These are phyloP conservation scores for Bonia amplexicaulis DNA, from an alignment of 176 grass and related monocot genomes.

Conservation along the genomic window DNA sequence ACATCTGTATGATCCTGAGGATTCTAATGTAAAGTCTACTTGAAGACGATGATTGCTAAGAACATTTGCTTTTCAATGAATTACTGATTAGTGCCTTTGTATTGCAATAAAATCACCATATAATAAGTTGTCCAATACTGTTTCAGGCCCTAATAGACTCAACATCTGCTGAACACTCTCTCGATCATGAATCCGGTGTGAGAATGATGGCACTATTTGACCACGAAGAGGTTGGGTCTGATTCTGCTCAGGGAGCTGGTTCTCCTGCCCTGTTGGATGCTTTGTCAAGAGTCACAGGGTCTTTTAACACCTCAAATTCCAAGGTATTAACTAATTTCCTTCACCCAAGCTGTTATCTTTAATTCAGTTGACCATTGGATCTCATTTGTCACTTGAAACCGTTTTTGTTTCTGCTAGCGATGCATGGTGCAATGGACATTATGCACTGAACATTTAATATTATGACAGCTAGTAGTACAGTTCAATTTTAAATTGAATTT, in stretches of 20 bases:
- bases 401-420: not conserved
- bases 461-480: not conserved
- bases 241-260: slow-evolving; percentile 97
- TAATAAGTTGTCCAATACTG: slow-evolving; percentile 20
- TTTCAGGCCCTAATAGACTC: slow-evolving; percentile 88
- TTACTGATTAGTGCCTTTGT: not conserved
- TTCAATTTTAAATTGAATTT: slow-evolving; percentile 4
- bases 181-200: slow-evolving; percentile 73
- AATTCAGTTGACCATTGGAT: not conserved
- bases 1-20: not conserved
- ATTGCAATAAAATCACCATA: not conserved
- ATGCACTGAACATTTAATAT: not conserved
- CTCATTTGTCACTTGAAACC: not conserved
- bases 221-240: slow-evolving; percentile 92
- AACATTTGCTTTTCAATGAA: not conserved
- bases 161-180: slow-evolving; percentile 49
- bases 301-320: slow-evolving; percentile 60
- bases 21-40: slow-evolving; percentile 6
- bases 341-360: not conserved
- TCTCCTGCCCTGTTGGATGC: slow-evolving; percentile 92
- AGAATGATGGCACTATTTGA: slow-evolving; percentile 98
- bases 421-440: not conserved
- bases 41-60: not conserved
- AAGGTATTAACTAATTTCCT: slow-evolving; percentile 44
- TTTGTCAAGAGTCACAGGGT: slow-evolving; percentile 87